Evolutionary conservation across 305 asterid species (phyloP), one percentile per base, ranked within the genome.

Genomic region (Fraxinus albicans): DNA sequence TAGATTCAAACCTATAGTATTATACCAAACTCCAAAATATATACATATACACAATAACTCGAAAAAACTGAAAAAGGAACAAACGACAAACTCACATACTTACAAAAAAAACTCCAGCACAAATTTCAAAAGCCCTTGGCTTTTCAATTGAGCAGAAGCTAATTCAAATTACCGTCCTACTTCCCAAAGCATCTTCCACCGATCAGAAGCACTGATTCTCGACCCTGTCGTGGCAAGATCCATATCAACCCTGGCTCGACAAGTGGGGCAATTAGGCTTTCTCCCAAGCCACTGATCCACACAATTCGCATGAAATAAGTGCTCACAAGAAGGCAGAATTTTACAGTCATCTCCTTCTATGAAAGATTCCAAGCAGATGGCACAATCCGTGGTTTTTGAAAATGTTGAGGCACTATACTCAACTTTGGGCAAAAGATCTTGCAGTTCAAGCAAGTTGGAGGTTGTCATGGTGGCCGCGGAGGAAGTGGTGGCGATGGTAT

Each of bases 201-300:
- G 86, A 60, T 87, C 91, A 53, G 73, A 90, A 21, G 84, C 88
- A 31, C 78, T 8, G 27, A 4, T 63, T 63, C 83, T 31, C 76
- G 60, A 78, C 65, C 86, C 79, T 2, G 83, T 35, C 10, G 58
- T 69, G 76, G 87, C 86, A 34, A 86, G 84, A 76, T 80, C 89
- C 88, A 84, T 78, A 70, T 89, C 87, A 19, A 89, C 87, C 85
- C 88, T 87, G 81, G 87, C 77, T 73, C 94, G 90, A 78, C 94
- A 76, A 76, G 88, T 83, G 53, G 94, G 92, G 86, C 94, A 90
- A 44, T 83, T 89, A 36, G 91, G 91, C 69, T 74, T 89, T 80
- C 84, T 86, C 83, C 83, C 76, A 75, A 90, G 87, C 94, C 94
- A 90, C 84, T 81, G 85, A 82, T 88, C 92, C 34, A 90, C 84